Percentiles rank a stretch among this genome's conserved stretches.
These are phyloP conservation scores for Tolypocladium ophioglossoides DNA, from an alignment of 2,329 filamentous ascomycete species.

Conservation along the genomic window DNA sequence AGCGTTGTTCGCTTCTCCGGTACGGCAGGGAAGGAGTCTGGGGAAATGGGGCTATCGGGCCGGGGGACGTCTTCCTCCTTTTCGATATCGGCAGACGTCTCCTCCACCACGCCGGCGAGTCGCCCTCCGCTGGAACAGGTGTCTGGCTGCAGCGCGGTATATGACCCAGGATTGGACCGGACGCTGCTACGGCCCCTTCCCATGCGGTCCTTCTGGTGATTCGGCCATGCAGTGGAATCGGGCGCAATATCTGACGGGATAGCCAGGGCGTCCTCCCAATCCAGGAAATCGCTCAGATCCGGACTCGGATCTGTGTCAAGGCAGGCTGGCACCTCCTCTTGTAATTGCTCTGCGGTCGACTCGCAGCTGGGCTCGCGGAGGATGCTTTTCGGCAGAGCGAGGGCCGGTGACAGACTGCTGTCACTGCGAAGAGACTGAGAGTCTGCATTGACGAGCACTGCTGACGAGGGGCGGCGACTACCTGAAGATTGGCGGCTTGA, in stretches of 20 bases:
- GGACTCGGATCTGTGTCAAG: conserved; percentile 23
- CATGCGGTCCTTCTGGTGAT: background rate
- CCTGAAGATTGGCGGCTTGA: background rate
- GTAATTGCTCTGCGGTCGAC: conserved; percentile 1
- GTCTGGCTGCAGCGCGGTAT: conserved; percentile 1
- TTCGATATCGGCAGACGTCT: conserved; percentile 1
- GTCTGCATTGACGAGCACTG: background rate
- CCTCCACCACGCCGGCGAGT: conserved; percentile 1
- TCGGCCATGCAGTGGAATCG: background rate
- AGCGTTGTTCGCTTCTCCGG: conserved; percentile 12
- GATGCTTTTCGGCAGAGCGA: too few relatives aligned
- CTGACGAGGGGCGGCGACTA: background rate
- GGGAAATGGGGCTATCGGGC: conserved; percentile 30
- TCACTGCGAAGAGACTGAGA: background rate
- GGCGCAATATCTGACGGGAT: background rate
- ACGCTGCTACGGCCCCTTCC: background rate
- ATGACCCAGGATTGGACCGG: conserved; percentile 7
- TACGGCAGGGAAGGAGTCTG: conserved; percentile 17
- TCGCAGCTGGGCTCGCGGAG: conserved; percentile 11
- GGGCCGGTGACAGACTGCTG: background rate
- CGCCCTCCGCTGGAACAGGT: background rate
- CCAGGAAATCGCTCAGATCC: conserved; percentile 28
- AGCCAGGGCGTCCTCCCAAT: conserved; percentile 15
- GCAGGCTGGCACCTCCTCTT: conserved; percentile 11
- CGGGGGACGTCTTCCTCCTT: conserved; percentile 21